Base-by-base conservation (phyloP, 148 eudicot species). In the Pharnaceum exiguum region DNA sequence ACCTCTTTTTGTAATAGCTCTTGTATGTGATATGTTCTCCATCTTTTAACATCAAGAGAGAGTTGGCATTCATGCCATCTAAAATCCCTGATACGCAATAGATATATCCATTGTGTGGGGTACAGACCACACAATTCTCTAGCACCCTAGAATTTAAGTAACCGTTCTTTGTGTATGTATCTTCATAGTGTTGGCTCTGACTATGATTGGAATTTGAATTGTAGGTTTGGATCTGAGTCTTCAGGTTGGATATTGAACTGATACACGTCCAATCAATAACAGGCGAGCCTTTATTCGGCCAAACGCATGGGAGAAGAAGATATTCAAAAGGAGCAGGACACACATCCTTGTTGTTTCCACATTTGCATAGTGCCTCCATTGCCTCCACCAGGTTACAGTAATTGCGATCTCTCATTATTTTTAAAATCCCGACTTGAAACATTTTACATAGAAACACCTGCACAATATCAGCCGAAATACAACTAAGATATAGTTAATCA, bases 71-170 rank as follows among this genome's bases (percentile, higher is more conserved):
- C 72, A 83, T 50, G 47, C 69, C 69, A 32, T 65, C 62, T 40
- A 79, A 57, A 47, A 62, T 67, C 9, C 88, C 84, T 18, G 48
- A 33, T 5, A 89, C 63, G 47, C 74, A 76, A 63, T 93, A 93
- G 17, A 85, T 6, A 30, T 25, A 35, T 33, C 82, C 77, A 59
- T 73, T 85, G 46, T 93, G 99, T 60, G 99, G 96, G 10, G 99
- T 83, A 53, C 67, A 74, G 3, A 83, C 91, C 67, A 85, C 59
- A 52, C 86, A 83, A 45, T 80, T 80, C 51, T 88, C 79, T 47
- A 88, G 44, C 69, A 65, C 45, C 57, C 83, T 77, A 38, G 66
- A 43, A 47, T 79, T 75, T 5, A 83, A 62, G 54, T 60, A 39
- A 44, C 86, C 86, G 33, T 65, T 71, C 49, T 45, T 74, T 3